Conservation (phyloP, 2,329 filamentous ascomycete species). For the Paecilomyces sp. region DNA sequence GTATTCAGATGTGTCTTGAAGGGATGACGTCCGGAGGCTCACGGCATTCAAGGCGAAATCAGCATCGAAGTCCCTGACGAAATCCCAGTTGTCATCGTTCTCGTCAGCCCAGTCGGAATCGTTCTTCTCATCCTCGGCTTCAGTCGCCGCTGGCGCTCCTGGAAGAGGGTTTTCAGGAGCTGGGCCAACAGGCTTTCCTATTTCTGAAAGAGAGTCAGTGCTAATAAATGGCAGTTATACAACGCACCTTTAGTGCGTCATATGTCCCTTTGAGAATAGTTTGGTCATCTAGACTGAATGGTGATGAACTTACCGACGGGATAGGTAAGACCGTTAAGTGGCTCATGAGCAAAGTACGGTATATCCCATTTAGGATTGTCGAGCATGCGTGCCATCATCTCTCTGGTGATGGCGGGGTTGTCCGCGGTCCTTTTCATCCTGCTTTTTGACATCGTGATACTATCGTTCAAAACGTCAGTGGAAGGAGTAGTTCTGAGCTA, state of each 20-base stretch:
- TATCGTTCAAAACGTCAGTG: not conserved
- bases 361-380: not conserved
- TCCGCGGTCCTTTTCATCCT: not conserved
- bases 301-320: not conserved
- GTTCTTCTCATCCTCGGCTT: not conserved
- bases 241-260: not conserved
- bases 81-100: not conserved
- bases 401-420: not conserved
- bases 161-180: not conserved
- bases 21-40: not conserved
- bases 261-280: not conserved
- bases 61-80: not conserved
- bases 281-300: not conserved
- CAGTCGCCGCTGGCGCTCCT: not conserved
- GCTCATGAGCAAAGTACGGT: not conserved
- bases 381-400: not conserved
- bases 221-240: not conserved
- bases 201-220: not conserved
- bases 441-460: not conserved
- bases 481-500: not conserved
- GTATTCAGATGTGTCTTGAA: not conserved
- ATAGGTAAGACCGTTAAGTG: not conserved
- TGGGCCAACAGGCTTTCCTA: not conserved
- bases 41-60: not conserved
- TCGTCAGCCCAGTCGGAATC: not conserved